These are phyloP conservation scores for Geosmithia morbida DNA, from an alignment of 2,329 filamentous ascomycete genomes.

Conservation along the genomic window DNA sequence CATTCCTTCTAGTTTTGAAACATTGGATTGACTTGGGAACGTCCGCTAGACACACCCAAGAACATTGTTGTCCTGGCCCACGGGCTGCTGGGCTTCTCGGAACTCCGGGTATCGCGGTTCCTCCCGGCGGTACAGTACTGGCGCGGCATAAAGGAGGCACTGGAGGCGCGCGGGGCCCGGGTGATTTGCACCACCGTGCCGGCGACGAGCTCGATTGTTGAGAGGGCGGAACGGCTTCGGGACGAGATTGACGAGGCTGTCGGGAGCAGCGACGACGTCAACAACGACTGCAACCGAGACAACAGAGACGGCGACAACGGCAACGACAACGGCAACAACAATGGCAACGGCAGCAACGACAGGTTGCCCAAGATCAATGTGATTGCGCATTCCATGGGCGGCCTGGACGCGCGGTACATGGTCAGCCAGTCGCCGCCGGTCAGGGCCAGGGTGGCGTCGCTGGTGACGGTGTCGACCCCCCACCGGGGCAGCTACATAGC, in stretches of 20 bases:
- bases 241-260: constrained; percentile 32
- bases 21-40: neutral
- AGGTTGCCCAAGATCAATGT: constrained; percentile 46
- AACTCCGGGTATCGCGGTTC: constrained; percentile 34
- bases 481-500: constrained; percentile 41
- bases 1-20: neutral
- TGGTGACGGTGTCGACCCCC: constrained; percentile 41
- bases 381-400: constrained; percentile 55
- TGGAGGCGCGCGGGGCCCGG: constrained; percentile 34
- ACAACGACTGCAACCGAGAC: no score
- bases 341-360: no score
- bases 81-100: constrained; percentile 48
- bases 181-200: constrained; percentile 49
- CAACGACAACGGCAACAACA: constrained; percentile 17
- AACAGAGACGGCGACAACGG: constrained; percentile 13
- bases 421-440: constrained; percentile 37
- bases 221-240: constrained; percentile 42
- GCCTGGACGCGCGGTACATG: constrained; percentile 52
- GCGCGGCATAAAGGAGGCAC: constrained; percentile 46
- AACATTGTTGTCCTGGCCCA: constrained; percentile 51
- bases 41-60: constrained; percentile 34
- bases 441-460: constrained; percentile 29
- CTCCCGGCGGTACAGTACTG: constrained; percentile 48
- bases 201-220: constrained; percentile 44
- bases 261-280: constrained; percentile 3